Base-by-base conservation (phyloP, 768 basidiomycete species). In the Pisolithus tinctorius region DNA sequence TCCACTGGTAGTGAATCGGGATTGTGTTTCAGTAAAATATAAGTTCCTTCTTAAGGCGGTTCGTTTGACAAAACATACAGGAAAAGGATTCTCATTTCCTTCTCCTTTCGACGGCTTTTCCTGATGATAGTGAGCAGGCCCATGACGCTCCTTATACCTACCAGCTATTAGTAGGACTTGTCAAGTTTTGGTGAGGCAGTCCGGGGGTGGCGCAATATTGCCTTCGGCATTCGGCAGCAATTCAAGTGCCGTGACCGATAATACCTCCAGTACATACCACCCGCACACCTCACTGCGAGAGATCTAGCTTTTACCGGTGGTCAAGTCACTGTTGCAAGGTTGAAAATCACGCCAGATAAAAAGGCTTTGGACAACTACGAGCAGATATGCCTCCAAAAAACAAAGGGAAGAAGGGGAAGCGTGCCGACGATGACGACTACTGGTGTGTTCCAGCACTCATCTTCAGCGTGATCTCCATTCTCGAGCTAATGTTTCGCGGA, bases 51-150 rank as follows among this genome's bases (percentile, higher is more conserved):
- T 17, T 27, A 29, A 10, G 25, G 43, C 0, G 14, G 26, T 45
- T 14, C 8, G 42, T 11, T 26, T 26, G 40, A 25, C 10, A 54
- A 49, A 17, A 61, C 80, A 54, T 67, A 89, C 91, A 95, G 82
- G 71, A 98, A 98, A 45, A 99, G 76, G 49, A 98, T 79, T 30
- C 95, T 82, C 89, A 98, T 97, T 66, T 97, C 94, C 67, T 83
- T 87, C 69, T 96, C 94, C 66, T 97, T 98, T 66, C 83, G 84
- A 39, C 93, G 77, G 61, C 93, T 94, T 73, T 99, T 99, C 50
- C 96, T 76, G 57, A 99, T 98, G 66, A 98, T 92, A 6, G 96
- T 96, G 53, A 98, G 82, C 39, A 99, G 80, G 1, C 95, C 96
- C 93, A 95, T 93, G 45, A 51, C 13, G 50, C 43, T 45, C 42